phyloP scores from a whole-genome alignment of 495 filamentous ascomycete species.

The Evernia prunastri region DNA sequence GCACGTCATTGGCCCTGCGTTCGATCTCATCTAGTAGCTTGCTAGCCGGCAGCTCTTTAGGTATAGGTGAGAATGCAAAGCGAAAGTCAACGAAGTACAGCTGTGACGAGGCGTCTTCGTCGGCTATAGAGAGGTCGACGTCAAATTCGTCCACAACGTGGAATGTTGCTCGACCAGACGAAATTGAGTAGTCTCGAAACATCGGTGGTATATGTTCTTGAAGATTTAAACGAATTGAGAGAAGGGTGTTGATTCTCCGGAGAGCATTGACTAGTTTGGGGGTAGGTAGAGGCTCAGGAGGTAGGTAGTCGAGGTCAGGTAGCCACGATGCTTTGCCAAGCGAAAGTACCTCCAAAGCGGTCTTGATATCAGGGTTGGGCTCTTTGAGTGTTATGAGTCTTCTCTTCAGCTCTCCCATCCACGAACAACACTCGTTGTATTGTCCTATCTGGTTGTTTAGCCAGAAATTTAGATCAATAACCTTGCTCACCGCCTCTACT shows the following conservation, averaged over 20 bases:
- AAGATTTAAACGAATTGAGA: slow-evolving; percentile 71
- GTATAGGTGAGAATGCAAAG: slow-evolving; percentile 67
- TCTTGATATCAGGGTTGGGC: slow-evolving; percentile 83
- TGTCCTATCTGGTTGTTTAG: slow-evolving; percentile 51
- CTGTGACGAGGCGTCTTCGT: slow-evolving; percentile 70
- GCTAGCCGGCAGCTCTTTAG: slow-evolving; percentile 50
- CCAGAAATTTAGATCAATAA: slow-evolving; percentile 78
- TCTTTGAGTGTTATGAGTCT: slow-evolving; percentile 58
- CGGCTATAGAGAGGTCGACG: slow-evolving; percentile 78
- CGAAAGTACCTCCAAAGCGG: slow-evolving; percentile 76
- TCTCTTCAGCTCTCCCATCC: slow-evolving; percentile 62
- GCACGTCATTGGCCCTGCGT: slow-evolving; percentile 56
- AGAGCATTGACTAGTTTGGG: slow-evolving; percentile 61
- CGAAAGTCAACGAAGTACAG: slow-evolving; percentile 92
- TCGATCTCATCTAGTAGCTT: slow-evolving; percentile 59
- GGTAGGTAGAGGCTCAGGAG: slow-evolving; percentile 60
- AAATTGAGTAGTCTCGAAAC: slow-evolving; percentile 67
- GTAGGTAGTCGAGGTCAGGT: slow-evolving; percentile 74
- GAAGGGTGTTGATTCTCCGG: slow-evolving; percentile 72
- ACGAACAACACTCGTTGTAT: slow-evolving; percentile 51
- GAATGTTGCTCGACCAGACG: slow-evolving; percentile 80
- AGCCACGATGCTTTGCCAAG: slow-evolving; percentile 67
- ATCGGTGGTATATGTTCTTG: slow-evolving; percentile 66
- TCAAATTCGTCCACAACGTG: slow-evolving; percentile 79
- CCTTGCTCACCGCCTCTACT: slow-evolving; percentile 63